Conservation (phyloP, 1,139 yeast species). For the Taphrina confusa region DNA sequence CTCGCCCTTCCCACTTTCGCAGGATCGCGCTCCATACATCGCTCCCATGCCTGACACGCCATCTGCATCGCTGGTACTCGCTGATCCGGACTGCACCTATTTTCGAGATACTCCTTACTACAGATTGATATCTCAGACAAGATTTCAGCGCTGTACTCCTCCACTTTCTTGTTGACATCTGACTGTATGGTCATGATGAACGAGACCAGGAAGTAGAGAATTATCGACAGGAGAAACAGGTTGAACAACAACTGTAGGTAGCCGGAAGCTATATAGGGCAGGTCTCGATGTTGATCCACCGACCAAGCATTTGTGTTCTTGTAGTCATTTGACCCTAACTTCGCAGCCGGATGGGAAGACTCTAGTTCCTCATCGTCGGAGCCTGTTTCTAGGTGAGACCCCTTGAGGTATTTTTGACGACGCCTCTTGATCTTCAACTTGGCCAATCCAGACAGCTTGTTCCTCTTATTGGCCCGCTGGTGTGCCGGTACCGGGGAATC, state of each 20-base stretch:
- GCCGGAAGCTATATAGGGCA: slow-evolving; percentile 68
- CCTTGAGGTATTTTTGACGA: slow-evolving; percentile 23
- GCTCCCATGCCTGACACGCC: slow-evolving; percentile 74
- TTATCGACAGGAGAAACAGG: slow-evolving; percentile 56
- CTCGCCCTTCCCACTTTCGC: slow-evolving; percentile 71
- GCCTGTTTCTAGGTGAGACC: slow-evolving; percentile 2
- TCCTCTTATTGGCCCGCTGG: slow-evolving; percentile 10
- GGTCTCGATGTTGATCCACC: slow-evolving; percentile 35
- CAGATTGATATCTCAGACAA: slow-evolving; percentile 70
- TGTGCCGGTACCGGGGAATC: slow-evolving; percentile 20
- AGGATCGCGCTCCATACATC: slow-evolving; percentile 87
- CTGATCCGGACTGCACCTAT: slow-evolving; percentile 61
- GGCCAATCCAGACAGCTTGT: slow-evolving; percentile 43
- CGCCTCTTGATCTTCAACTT: slow-evolving; percentile 25
- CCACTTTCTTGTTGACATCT: slow-evolving; percentile 72
- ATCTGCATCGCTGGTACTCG: slow-evolving; percentile 70
- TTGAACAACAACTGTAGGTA: slow-evolving; percentile 73
- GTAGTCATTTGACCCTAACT: slow-evolving; percentile 38
- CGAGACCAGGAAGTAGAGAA: slow-evolving; percentile 58
- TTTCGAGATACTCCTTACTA: slow-evolving; percentile 65
- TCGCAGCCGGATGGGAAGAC: slow-evolving; percentile 41
- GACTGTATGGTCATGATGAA: slow-evolving; percentile 62
- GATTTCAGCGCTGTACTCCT: slow-evolving; percentile 52
- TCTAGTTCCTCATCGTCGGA: slow-evolving; percentile 42
- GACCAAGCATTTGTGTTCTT: slow-evolving; percentile 12